Evolutionary conservation across 2,329 filamentous ascomycete species (phyloP), one percentile per base, ranked within the genome.

Genomic region (Ceratocystis cacaofunesta): DNA sequence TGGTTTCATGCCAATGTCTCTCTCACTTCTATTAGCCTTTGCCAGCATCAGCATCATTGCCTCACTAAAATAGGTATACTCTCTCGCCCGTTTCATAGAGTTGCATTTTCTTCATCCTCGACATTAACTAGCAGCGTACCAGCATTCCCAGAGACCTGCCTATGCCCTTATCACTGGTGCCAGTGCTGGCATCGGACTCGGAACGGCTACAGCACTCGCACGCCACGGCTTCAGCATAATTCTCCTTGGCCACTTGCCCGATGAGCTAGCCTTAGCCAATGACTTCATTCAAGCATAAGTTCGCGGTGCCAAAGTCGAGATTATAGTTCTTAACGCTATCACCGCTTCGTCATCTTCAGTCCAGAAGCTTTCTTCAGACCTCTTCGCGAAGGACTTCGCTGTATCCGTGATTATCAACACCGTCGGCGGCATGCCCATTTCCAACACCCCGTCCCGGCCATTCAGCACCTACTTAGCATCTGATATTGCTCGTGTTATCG

Each of bases 381-480:
- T 73, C 48, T 69, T 74, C 63, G 69, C 74, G 68, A 70, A 71
- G 30, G 67, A 68, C 55, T 65, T 73, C 12, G 66, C 71, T 28
- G 66, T 75, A 22, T 71, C 72, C 30, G 71, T 75, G 30, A 70
- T 75, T 1, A 69, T 75, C 66, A 75, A 74, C 70, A 74, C 74
- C 67, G 71, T 73, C 65, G 73, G 72, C 65, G 70, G 71, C 36
- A 69, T 68, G 61, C 70, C 72, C 36, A 67, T 72, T 64, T 66
- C 68, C 64, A 65, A 65, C 68, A 72, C 71, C 28, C 67, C 70
- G 30, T 71, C 74, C 68, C 71, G 72, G 55, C 64, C 65, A 63
- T 64, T 72, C 65, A 68, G 66, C 15, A 72, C 71, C 12, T 72
- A 72, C 66, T 68, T 71, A 22, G 66, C 65, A 43, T 69, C 67